These are phyloP conservation scores for Martensiomyces pterosporus DNA, from an alignment of 192 early-diverging fungal species.

Conservation along the genomic window DNA sequence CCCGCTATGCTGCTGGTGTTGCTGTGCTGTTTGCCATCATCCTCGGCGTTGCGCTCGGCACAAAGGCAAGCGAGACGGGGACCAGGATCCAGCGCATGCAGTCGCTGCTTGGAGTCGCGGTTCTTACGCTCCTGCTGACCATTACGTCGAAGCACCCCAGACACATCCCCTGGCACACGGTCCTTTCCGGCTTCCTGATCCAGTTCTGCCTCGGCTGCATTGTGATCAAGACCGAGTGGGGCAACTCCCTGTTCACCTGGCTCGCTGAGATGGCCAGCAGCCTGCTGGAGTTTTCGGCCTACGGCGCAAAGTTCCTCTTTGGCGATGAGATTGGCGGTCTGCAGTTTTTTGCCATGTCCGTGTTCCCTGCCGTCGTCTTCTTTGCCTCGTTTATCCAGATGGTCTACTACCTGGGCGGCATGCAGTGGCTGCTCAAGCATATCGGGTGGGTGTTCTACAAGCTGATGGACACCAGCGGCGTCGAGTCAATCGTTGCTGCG, in stretches of 20 bases:
- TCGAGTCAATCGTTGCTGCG: slow-evolving; percentile 77
- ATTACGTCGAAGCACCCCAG: slow-evolving; percentile 61
- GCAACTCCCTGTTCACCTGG: slow-evolving; percentile 71
- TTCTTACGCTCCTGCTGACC: slow-evolving; percentile 51
- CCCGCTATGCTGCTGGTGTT: slow-evolving; percentile 28
- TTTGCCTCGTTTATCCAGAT: slow-evolving; percentile 83
- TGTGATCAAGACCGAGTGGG: slow-evolving; percentile 67
- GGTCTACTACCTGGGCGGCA: slow-evolving; percentile 75
- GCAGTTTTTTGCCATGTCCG: slow-evolving; percentile 58
- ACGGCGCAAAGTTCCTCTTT: slow-evolving; percentile 69
- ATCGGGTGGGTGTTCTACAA: slow-evolving; percentile 60
- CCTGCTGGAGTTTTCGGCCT: slow-evolving; percentile 63
- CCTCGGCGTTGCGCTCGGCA: slow-evolving; percentile 39
- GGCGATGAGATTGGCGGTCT: slow-evolving; percentile 48
- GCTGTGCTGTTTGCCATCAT: slow-evolving; percentile 1
- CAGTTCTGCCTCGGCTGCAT: slow-evolving; percentile 80
- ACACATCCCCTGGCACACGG: slow-evolving; percentile 70
- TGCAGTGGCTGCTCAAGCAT: slow-evolving; percentile 75
- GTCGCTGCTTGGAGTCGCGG: slow-evolving; percentile 64
- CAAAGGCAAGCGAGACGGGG: slow-evolving; percentile 51
- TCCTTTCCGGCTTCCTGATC: slow-evolving; percentile 61
- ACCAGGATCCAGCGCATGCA: slow-evolving; percentile 60
- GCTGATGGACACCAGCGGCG: slow-evolving; percentile 75
- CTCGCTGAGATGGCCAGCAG: slow-evolving; percentile 52
- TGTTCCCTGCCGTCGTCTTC: slow-evolving; percentile 85